These are phyloP conservation scores for Pinus taeda DNA, from an alignment of 75 land plant genomes.

Conservation along the genomic window DNA sequence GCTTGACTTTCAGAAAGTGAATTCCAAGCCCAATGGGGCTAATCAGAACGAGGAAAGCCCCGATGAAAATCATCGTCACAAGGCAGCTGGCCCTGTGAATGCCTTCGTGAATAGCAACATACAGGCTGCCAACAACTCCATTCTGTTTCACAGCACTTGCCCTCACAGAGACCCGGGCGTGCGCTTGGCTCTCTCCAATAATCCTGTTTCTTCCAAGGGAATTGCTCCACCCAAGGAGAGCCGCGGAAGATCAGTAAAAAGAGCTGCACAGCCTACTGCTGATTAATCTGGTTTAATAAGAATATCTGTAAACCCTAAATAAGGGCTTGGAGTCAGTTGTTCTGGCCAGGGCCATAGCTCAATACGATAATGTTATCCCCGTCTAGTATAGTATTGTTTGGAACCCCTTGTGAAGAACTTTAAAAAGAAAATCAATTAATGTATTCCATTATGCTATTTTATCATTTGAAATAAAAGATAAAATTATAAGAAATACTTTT, in stretches of 20 bases:
- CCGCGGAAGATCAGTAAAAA: neutral
- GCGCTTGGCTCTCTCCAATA: constrained; percentile 10
- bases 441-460: too few relatives aligned
- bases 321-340: too few relatives aligned
- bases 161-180: constrained; percentile 39
- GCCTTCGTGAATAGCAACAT: constrained; percentile 32
- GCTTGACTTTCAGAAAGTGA: neutral
- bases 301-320: too few relatives aligned
- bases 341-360: too few relatives aligned
- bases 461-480: too few relatives aligned
- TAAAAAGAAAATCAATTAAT: too few relatives aligned
- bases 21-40: constrained; percentile 21
- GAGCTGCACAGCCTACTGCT: neutral
- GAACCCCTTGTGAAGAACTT: too few relatives aligned
- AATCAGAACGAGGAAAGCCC: constrained; percentile 1
- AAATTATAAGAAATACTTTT: too few relatives aligned
- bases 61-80: constrained; percentile 8
- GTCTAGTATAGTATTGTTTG: too few relatives aligned
- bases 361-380: too few relatives aligned
- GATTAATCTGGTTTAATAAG: too few relatives aligned
- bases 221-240: neutral
- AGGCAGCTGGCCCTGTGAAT: neutral
- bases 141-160: constrained; percentile 28
- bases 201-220: neutral
- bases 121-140: constrained; percentile 47